Evolutionary conservation across 1,139 yeast species (phyloP).

Genomic region (Suhomyces coccinellae): DNA sequence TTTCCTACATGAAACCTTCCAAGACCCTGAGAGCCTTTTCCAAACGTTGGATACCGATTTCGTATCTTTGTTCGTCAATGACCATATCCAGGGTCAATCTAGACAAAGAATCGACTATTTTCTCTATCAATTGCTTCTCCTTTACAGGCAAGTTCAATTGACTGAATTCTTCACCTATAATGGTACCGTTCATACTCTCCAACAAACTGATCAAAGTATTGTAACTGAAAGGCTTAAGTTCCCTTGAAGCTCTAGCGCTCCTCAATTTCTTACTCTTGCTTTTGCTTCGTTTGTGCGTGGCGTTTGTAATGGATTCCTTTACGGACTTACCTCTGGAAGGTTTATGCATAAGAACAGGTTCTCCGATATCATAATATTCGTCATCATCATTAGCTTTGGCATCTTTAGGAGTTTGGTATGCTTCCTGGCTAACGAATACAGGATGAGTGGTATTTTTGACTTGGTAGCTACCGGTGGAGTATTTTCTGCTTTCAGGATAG

Average conservation of each 20-base stretch:
- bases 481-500: conserved; percentile 11
- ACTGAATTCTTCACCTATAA: conserved; percentile 70
- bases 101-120: conserved; percentile 80
- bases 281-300: conserved; percentile 13
- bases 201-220: conserved; percentile 57
- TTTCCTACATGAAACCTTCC: conserved; percentile 60
- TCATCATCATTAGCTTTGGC: conserved; percentile 24
- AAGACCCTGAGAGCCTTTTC: conserved; percentile 79
- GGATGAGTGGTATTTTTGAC: conserved; percentile 7
- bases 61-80: conserved; percentile 73
- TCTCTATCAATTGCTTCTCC: conserved; percentile 78
- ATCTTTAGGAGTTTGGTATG: background rate
- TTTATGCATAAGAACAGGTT: conserved; percentile 34
- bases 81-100: conserved; percentile 89
- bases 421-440: conserved; percentile 1
- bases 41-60: conserved; percentile 76
- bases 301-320: conserved; percentile 25
- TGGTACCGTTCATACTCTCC: conserved; percentile 64
- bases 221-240: conserved; percentile 55
- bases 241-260: conserved; percentile 17
- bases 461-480: conserved; percentile 6
- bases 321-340: conserved; percentile 40
- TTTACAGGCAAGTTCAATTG: conserved; percentile 71
- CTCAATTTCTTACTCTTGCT: conserved; percentile 20
- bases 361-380: conserved; percentile 42